Base-by-base conservation (phyloP, 2,329 filamentous ascomycete species). In the Neofusicoccum laricinum region DNA sequence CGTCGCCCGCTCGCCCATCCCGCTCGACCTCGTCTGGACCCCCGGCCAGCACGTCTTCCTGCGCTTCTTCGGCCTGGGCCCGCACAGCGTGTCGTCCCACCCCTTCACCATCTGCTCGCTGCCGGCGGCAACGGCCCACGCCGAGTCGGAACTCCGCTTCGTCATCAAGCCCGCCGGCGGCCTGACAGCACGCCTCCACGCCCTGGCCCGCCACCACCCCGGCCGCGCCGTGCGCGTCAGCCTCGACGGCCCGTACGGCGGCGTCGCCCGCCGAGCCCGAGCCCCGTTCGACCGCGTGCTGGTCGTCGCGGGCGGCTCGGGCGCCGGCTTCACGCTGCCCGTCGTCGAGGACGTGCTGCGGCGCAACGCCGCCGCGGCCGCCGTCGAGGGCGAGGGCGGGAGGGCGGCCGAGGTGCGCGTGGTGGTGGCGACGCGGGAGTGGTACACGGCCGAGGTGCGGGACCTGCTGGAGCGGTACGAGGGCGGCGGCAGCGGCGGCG, bases 211-310 rank as follows among this genome's bases (percentile, higher is more conserved):
- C 4, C 72, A 77, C 34, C 69, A 72, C 11, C 77, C 84, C 7
- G 3, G 17, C 34, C 11, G 67, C 71, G 0, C 21, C 30, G 40
- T 73, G 84, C 1, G 77, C 0, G 82, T 88, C 0, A 70, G 86
- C 0, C 66, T 88, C 0, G 86, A 88, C 45, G 86, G 86, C 0
- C 86, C 86, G 0, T 88, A 88, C 64, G 85, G 86, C 0, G 85
- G 85, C 34, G 34, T 5, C 34, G 34, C 34, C 5, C 34, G 5
- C 34, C 34, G 34, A 5, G 5, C 34, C 5, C 34, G 34, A 36
- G 11, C 34, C 5, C 34, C 5, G 34, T 81, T 79, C 58, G 79
- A 85, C 53, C 73, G 72, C 7, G 71, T 75, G 0, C 70, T 88
- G 0, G 71, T 87, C 15, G 72, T 87, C 3, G 81, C 82, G 0